A percentile compares a stretch with the other conserved stretches of the same genome.
Evolutionary conservation across 169 alveolate species (phyloP).

Genomic region (Plasmodium falciparum): DNA sequence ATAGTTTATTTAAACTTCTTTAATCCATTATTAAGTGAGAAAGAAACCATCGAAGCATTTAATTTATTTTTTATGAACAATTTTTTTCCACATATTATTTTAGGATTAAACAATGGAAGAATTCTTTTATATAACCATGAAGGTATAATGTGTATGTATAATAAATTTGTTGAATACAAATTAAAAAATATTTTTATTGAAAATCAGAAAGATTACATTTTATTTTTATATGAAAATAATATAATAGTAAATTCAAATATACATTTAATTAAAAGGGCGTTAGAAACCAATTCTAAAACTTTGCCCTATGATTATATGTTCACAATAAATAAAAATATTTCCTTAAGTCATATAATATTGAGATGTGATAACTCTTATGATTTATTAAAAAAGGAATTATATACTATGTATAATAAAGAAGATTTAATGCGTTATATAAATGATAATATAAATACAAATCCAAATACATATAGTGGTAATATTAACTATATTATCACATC

Average conservation of each 20-base stretch:
- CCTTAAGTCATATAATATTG: conserved; percentile 43
- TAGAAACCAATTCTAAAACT: conserved; percentile 33
- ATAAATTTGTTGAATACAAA: conserved; percentile 55
- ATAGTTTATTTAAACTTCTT: conserved; percentile 53
- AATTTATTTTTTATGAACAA: conserved; percentile 63
- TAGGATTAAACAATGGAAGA: conserved; percentile 67
- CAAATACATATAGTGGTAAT: conserved; percentile 1
- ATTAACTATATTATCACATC: conserved; percentile 50
- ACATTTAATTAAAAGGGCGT: conserved; percentile 45
- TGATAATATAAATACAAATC: background rate
- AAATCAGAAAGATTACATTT: conserved; percentile 28
- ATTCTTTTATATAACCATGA: conserved; percentile 59
- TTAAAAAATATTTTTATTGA: conserved; percentile 39
- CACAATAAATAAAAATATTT: conserved; percentile 51
- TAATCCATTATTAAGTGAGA: conserved; percentile 62
- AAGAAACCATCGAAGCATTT: conserved; percentile 50
- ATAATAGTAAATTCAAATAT: conserved; percentile 39
- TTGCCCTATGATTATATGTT: conserved; percentile 50
- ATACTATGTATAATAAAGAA: conserved; percentile 29
- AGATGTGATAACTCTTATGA: conserved; percentile 32
- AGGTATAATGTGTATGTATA: conserved; percentile 70
- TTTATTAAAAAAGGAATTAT: conserved; percentile 34
- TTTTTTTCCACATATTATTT: conserved; percentile 67
- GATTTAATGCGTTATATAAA: conserved; percentile 28
- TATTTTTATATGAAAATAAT: conserved; percentile 60